phyloP scores from a whole-genome alignment of 345 rosid genomes.

The Sonneratia caseolaris region DNA sequence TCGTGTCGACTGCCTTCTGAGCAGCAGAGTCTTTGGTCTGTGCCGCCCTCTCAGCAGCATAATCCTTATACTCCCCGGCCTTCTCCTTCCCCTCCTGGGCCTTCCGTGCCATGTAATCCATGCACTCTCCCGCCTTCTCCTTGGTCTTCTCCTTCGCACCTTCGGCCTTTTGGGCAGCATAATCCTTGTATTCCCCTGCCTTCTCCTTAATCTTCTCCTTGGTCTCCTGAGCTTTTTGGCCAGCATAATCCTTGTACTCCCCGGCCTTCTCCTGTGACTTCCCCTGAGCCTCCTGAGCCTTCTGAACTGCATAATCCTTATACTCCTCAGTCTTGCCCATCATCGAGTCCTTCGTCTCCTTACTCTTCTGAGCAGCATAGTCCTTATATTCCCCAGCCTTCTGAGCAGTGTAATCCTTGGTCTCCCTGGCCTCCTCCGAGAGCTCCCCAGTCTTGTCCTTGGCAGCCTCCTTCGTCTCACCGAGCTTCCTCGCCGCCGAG shows the following conservation, averaged over 20 bases:
- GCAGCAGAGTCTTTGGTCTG: constrained; percentile 15
- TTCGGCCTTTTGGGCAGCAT: constrained; percentile 7
- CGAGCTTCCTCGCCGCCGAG: constrained; percentile 6
- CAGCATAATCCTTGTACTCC: constrained; percentile 13
- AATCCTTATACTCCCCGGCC: constrained; percentile 12
- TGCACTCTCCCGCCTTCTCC: constrained; percentile 10
- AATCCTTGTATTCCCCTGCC: constrained; percentile 19
- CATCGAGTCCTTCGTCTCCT: constrained; percentile 5
- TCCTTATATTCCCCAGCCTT: constrained; percentile 13
- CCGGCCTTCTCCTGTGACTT: constrained; percentile 6
- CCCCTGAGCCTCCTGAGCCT: constrained; percentile 14
- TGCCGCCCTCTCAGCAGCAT: constrained; percentile 11
- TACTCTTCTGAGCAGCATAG: constrained; percentile 8
- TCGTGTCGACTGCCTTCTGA: constrained; percentile 15
- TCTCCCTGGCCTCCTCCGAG: constrained; percentile 8
- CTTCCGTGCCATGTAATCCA: not conserved
- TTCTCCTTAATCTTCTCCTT: constrained; percentile 16
- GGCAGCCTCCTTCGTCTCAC: constrained; percentile 8
- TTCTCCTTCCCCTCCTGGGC: constrained; percentile 8
- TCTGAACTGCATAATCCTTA: constrained; percentile 8
- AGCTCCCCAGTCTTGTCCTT: constrained; percentile 9
- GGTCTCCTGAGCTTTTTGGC: constrained; percentile 11
- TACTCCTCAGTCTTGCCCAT: constrained; percentile 16
- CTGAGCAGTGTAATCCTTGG: constrained; percentile 7
- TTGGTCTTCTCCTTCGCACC: constrained; percentile 10